Conservation (phyloP, 768 basidiomycete genomes). For the Ramaria rubella region DNA sequence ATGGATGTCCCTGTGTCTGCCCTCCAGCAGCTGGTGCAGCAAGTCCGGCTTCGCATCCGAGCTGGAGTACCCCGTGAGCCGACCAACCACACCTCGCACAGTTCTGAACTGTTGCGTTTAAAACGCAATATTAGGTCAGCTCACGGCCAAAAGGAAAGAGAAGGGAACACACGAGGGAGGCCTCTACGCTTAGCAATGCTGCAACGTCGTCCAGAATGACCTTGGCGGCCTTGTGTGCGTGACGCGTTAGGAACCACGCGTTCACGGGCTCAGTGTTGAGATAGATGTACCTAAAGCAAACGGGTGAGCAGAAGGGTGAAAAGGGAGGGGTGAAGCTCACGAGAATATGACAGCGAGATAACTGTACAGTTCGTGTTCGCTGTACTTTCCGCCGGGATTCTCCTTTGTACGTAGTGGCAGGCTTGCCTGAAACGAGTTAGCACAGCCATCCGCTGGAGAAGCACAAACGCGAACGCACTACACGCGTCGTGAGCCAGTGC, state of each 20-base stretch:
- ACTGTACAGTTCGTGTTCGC: constrained; percentile 52
- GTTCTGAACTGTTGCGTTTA: not conserved
- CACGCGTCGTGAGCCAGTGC: constrained; percentile 60
- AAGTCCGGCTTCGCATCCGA: constrained; percentile 35
- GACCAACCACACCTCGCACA: constrained; percentile 2
- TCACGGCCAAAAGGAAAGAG: not conserved
- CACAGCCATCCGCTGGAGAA: not conserved
- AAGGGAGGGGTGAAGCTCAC: constrained; percentile 30
- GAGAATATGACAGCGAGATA: constrained; percentile 67
- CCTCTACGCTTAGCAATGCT: constrained; percentile 37
- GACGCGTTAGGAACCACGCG: constrained; percentile 47
- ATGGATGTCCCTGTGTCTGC: constrained; percentile 37
- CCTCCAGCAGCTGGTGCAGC: constrained; percentile 47
- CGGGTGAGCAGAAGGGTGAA: not conserved
- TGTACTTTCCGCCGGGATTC: constrained; percentile 51
- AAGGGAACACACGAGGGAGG: constrained; percentile 27
- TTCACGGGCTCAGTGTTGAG: constrained; percentile 58
- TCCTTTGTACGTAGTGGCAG: constrained; percentile 58
- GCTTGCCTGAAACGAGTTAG: constrained; percentile 39
- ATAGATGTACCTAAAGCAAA: constrained; percentile 59
- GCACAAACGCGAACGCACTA: constrained; percentile 40
- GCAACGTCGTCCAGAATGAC: constrained; percentile 54
- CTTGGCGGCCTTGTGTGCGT: constrained; percentile 45
- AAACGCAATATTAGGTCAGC: not conserved
- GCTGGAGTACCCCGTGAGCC: not conserved